phyloP scores from a whole-genome alignment of 306 rosid species.

The Quercus glauca region DNA sequence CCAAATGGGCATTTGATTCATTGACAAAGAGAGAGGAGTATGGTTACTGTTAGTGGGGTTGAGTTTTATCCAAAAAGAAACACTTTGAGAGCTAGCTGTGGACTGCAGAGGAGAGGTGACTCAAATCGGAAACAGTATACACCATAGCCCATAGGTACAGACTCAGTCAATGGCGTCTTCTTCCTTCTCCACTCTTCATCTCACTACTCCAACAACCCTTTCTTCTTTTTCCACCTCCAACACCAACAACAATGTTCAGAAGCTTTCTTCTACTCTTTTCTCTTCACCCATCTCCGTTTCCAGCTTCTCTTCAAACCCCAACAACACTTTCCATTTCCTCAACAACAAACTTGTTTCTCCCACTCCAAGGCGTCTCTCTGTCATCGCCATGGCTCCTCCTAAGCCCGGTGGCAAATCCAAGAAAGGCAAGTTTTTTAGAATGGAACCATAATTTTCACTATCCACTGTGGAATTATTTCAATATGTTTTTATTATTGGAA shows the following conservation, averaged over 20 bases:
- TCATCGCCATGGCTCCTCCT: slow-evolving; percentile 94
- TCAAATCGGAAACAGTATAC: too few species aligned
- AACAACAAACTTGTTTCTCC: slow-evolving; percentile 15
- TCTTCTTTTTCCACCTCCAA: slow-evolving; percentile 14
- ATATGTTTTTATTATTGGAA: too few species aligned
- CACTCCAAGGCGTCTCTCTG: slow-evolving; percentile 45
- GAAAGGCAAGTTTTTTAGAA: slow-evolving; percentile 50
- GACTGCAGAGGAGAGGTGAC: too few species aligned
- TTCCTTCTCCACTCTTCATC: slow-evolving; percentile 28
- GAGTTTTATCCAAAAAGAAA: too few species aligned
- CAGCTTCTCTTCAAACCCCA: slow-evolving; percentile 42
- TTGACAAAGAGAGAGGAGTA: too few species aligned
- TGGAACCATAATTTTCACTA: neutral
- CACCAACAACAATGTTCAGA: neutral
- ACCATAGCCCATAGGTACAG: too few species aligned
- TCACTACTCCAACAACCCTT: neutral
- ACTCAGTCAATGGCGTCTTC: slow-evolving; percentile 52
- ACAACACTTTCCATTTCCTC: slow-evolving; percentile 17
- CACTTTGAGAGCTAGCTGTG: too few species aligned
- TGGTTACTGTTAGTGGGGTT: too few species aligned
- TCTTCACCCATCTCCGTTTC: slow-evolving; percentile 27
- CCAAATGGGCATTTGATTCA: too few species aligned
- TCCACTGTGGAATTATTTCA: too few species aligned
- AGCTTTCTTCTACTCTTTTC: slow-evolving; percentile 48
- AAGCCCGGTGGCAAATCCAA: slow-evolving; percentile 86